These are phyloP conservation scores for Eudorina sp. DNA, from an alignment of 139 green algal species.

Conservation along the genomic window DNA sequence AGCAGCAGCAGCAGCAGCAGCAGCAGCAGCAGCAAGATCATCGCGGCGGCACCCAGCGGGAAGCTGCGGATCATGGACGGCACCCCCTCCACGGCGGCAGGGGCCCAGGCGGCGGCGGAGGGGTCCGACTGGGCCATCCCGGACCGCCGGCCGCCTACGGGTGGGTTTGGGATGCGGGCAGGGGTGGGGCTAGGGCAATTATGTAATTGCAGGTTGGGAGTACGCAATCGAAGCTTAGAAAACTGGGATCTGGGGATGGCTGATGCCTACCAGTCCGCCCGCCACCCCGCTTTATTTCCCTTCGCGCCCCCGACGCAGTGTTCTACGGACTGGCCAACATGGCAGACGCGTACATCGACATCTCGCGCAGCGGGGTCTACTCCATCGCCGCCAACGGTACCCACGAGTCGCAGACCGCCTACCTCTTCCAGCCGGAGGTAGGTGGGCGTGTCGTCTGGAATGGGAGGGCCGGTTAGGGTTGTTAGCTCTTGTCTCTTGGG, in stretches of 20 bases:
- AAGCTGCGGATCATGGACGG: neutral
- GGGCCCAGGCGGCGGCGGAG: neutral
- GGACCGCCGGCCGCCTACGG: neutral
- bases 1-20: neutral
- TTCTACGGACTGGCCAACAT: conserved; percentile 50
- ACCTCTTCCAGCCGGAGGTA: conserved; percentile 57
- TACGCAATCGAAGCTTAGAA: no score
- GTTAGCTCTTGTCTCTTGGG: no score
- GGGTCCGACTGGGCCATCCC: neutral
- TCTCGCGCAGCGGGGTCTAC: conserved; percentile 42
- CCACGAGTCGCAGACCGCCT: conserved; percentile 43
- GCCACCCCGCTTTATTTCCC: no score
- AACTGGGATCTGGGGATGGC: no score
- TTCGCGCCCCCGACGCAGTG: conserved; percentile 16
- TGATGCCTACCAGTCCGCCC: no score
- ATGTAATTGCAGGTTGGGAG: no score
- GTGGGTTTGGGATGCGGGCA: neutral
- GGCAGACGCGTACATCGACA: conserved; percentile 34
- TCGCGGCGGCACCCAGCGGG: neutral
- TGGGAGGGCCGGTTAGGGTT: no score
- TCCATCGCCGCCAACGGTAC: conserved; percentile 63
- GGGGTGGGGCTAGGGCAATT: no score
- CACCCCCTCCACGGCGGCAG: neutral
- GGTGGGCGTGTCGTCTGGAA: no score
- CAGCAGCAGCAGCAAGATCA: neutral